Evolutionary conservation across 2,329 filamentous ascomycete species (phyloP).

Genomic region (Cercospora canescens): DNA sequence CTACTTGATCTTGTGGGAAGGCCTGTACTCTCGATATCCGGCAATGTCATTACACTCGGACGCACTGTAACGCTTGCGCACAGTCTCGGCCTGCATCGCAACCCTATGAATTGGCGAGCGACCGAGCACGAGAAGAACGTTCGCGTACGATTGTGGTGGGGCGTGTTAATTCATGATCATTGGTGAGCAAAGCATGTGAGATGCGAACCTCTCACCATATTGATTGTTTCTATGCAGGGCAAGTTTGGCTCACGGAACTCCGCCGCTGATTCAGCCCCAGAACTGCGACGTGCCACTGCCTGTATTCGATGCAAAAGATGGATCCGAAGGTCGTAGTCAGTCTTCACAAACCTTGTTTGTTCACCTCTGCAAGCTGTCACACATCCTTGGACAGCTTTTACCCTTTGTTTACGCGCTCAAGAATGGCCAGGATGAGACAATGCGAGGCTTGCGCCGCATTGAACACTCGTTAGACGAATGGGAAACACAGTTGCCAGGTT

Average conservation of each 20-base stretch:
- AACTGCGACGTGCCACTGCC: conserved; percentile 60
- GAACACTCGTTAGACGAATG: conserved; percentile 38
- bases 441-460: conserved; percentile 33
- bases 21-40: conserved; percentile 42
- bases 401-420: conserved; percentile 41
- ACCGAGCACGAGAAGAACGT: conserved; percentile 52
- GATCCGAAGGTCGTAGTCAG: not conserved
- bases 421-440: conserved; percentile 33
- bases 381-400: conserved; percentile 42
- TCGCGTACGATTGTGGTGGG: conserved; percentile 58
- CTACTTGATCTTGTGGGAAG: conserved; percentile 44
- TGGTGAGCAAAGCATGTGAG: conserved; percentile 39
- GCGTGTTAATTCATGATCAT: conserved; percentile 57
- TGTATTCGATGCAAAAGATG: conserved; percentile 36
- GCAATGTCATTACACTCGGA: conserved; percentile 56
- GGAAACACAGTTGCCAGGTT: conserved; percentile 36
- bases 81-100: conserved; percentile 57
- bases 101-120: conserved; percentile 55
- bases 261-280: conserved; percentile 53
- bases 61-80: conserved; percentile 56
- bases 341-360: conserved; percentile 53
- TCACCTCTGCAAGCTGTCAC: conserved; percentile 52
- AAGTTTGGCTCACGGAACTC: conserved; percentile 57
- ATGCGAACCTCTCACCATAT: not conserved
- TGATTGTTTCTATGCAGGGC: conserved; percentile 38